These are phyloP conservation scores for Phaeoacremonium minimum DNA, from an alignment of 2,329 filamentous ascomycete species.

Conservation along the genomic window DNA sequence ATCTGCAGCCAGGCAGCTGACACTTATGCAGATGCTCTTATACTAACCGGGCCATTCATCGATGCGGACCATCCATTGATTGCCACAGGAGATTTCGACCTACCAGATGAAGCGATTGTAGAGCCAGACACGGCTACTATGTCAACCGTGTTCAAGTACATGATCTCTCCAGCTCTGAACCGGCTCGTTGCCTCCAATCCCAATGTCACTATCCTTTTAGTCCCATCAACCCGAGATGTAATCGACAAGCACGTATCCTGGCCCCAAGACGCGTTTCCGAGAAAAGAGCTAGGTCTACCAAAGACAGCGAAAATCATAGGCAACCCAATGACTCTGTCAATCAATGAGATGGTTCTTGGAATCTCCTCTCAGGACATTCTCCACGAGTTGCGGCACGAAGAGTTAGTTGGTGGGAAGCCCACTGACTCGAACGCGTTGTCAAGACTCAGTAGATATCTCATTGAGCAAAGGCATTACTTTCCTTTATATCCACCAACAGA, in stretches of 20 bases:
- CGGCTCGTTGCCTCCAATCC: constrained; percentile 68
- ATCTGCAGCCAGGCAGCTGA: constrained; percentile 75
- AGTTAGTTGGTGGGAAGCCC: constrained; percentile 56
- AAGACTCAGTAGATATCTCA: constrained; percentile 69
- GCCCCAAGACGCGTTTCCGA: constrained; percentile 61
- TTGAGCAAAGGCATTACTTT: constrained; percentile 89
- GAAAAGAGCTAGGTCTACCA: constrained; percentile 72
- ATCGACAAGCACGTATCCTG: constrained; percentile 82
- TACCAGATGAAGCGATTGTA: constrained; percentile 61
- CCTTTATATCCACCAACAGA: constrained; percentile 81
- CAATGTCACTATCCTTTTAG: constrained; percentile 72
- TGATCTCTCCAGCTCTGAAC: constrained; percentile 71
- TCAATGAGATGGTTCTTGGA: constrained; percentile 83
- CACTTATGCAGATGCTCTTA: constrained; percentile 69
- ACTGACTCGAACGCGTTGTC: constrained; percentile 59
- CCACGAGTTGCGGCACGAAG: constrained; percentile 74
- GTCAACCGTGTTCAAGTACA: constrained; percentile 75
- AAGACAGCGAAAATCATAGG: constrained; percentile 75
- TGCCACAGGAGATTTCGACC: constrained; percentile 73
- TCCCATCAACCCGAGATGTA: constrained; percentile 79
- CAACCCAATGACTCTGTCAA: constrained; percentile 82
- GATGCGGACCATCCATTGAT: constrained; percentile 88
- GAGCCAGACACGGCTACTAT: constrained; percentile 78
- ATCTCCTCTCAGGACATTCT: constrained; percentile 81
- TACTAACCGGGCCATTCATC: constrained; percentile 84